Conservation (phyloP, 2,329 filamentous ascomycete species). For the Trichoderma polysporum region DNA sequence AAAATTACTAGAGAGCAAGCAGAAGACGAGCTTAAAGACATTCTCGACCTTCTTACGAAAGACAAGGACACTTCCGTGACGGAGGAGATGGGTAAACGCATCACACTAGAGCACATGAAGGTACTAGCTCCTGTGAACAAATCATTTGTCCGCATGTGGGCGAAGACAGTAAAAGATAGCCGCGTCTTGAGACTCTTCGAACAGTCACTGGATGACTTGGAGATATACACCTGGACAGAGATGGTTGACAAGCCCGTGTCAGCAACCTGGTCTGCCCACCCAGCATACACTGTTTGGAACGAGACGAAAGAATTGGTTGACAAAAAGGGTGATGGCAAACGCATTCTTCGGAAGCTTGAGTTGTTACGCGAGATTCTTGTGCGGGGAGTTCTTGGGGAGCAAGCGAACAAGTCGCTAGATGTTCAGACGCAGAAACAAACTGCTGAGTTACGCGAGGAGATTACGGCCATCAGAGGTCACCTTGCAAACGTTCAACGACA, state of each 20-base stretch:
- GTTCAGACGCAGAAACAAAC: background rate
- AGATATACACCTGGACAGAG: background rate
- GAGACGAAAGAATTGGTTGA: background rate
- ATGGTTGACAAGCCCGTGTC: background rate
- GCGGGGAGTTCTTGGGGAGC: background rate
- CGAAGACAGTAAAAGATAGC: background rate
- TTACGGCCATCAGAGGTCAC: background rate
- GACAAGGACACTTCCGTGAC: background rate
- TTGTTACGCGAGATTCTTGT: background rate
- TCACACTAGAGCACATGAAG: background rate
- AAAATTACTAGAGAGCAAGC: background rate
- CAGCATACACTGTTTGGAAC: background rate
- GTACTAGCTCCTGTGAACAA: background rate
- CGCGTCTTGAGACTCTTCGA: background rate
- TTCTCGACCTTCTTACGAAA: background rate
- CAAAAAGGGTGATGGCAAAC: background rate
- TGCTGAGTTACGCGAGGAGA: background rate
- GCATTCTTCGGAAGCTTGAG: background rate
- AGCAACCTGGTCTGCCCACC: background rate
- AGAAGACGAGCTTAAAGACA: background rate
- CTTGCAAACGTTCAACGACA: background rate
- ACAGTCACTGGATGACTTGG: background rate
- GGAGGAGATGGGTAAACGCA: background rate
- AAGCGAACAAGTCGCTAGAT: background rate
- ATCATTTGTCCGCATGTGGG: background rate